These are phyloP conservation scores for Pezizomycotina sp. DNA, from an alignment of 2,329 filamentous ascomycete species.

Conservation along the genomic window DNA sequence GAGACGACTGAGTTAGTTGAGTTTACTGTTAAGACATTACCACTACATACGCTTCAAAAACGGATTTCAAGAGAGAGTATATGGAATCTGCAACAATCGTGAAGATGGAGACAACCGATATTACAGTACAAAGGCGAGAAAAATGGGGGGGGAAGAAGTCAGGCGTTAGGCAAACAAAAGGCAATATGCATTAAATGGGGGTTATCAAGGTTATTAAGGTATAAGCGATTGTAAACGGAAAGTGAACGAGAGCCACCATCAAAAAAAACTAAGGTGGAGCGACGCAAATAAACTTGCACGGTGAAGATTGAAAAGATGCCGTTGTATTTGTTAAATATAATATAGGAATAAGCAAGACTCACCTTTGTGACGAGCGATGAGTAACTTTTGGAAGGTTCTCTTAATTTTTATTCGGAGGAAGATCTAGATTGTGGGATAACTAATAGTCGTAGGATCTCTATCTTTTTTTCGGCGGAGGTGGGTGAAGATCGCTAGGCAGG, in stretches of 20 bases:
- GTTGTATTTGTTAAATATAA: not conserved
- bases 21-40: no score
- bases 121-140: no score
- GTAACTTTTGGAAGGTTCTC: conserved; percentile 1
- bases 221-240: no score
- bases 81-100: no score
- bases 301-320: not conserved
- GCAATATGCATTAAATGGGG: no score
- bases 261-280: conserved; percentile 11
- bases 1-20: no score
- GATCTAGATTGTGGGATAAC: not conserved
- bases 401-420: conserved; percentile 1
- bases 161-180: no score
- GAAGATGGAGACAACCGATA: no score
- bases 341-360: conserved; percentile 1
- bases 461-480: not conserved
- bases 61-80: no score
- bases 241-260: conserved; percentile 9
- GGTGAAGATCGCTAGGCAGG: not conserved
- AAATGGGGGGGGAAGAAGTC: no score
- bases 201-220: no score
- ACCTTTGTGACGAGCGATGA: not conserved
- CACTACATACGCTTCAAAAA: no score
- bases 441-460: not conserved
- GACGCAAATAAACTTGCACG: not conserved